Base-by-base conservation (phyloP, 257 asterid genomes). In the Nicotiana knightiana region DNA sequence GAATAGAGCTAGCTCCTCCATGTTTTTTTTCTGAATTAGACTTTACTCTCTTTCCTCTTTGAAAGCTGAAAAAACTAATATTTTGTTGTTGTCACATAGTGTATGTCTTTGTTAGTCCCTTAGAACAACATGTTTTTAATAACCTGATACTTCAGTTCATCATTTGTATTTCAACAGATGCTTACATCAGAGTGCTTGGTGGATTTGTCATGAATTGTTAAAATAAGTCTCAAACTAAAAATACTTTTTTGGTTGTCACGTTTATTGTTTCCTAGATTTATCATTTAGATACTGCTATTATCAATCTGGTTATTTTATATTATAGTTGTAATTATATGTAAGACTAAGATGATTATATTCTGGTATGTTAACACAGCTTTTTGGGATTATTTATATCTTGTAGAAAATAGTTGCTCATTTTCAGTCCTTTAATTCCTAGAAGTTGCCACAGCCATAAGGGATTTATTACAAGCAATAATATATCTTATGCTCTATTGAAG, bases 81-180 rank as follows among this genome's bases (percentile, higher is more conserved):
- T 67, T 86, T 76, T 76, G 55, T 3, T 61, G 46, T 86, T 77
- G 87, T 77, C 86, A 57, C 82, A 30, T 83, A 76, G 84, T 70
- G 71, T 37, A 24, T 81, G 89, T 86, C 89, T 64, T 81, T 67
- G 54, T 77, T 78, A 65, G 79, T 35, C 57, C 43, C 51, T 33
- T 54, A 4, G 79, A 67, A 62, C 83, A 51, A 67, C n/a, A 73
- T 70, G 35, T n/a, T 83, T 39, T 75, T 76, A 12, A 83, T 58
- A 66, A n/a, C 67, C 18, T 57, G 53, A 28, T 59, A 39, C 28
- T 77, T 26, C 4, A 26, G 8, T 80, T 73, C 17, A 66, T 73
- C 16, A 11, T 28, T 28, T 73, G 37, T 75, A 39, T 76, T 26
- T 17, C 59, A 77, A 11, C 32, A 21, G 2, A 43, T 54, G 68